A percentile compares a stretch with the other conserved stretches of the same genome.
Evolutionary conservation across 2,329 filamentous ascomycete genomes (phyloP).

Genomic region (Pseudocercospora cruenta): DNA sequence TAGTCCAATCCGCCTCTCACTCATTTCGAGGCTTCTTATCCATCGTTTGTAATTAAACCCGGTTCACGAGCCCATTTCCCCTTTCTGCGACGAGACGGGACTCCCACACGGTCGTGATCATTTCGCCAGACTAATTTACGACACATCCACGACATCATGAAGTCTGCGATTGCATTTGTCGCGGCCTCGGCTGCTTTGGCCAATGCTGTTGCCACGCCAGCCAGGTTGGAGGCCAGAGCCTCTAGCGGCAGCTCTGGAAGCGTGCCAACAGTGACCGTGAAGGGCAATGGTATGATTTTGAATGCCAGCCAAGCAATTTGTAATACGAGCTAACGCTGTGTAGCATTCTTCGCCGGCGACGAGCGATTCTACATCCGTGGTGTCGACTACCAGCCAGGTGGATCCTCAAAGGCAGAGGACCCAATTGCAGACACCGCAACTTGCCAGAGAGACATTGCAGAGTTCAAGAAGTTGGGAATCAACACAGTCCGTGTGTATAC

Average conservation of each 20-base stretch:
- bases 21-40: constrained; percentile 25
- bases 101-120: not conserved
- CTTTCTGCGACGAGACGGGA: constrained; percentile 11
- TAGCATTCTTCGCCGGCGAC: constrained; percentile 66
- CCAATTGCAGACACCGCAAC: constrained; percentile 71
- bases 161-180: constrained; percentile 52
- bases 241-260: constrained; percentile 45
- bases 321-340: constrained; percentile 28
- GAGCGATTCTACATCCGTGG: constrained; percentile 65
- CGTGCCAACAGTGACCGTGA: constrained; percentile 61
- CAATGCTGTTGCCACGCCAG: constrained; percentile 49
- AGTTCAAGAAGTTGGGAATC: constrained; percentile 84
- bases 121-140: not conserved
- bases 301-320: not conserved
- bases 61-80: constrained; percentile 5
- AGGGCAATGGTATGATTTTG: constrained; percentile 61
- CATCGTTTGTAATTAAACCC: constrained; percentile 17
- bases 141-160: constrained; percentile 50
- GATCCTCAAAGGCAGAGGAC: constrained; percentile 66
- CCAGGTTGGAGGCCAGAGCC: constrained; percentile 40
- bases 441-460: constrained; percentile 77
- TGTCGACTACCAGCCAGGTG: constrained; percentile 60
- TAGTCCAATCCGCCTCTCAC: constrained; percentile 22
- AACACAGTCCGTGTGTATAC: constrained; percentile 94
- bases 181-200: constrained; percentile 52